Percentiles rank a stretch among this genome's conserved stretches.
phyloP scores from a whole-genome alignment of 208 protist genomes.

The Endotrypanum monterogeii region DNA sequence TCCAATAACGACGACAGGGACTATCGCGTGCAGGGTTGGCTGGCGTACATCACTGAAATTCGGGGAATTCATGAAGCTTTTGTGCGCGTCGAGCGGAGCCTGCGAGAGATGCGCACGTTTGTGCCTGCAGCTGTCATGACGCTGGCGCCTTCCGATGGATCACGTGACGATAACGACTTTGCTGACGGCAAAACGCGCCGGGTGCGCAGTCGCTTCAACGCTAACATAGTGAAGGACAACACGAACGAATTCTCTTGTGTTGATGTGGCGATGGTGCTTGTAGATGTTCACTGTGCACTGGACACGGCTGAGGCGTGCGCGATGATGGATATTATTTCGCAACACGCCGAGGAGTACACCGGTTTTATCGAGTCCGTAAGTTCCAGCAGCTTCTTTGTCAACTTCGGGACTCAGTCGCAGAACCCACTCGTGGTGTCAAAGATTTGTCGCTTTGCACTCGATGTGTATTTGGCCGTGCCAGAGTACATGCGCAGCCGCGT shows the following conservation, averaged over 20 bases:
- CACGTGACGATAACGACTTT: constrained; percentile 13
- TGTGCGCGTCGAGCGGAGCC: constrained; percentile 37
- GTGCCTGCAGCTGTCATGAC: constrained; percentile 52
- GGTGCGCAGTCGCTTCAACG: constrained; percentile 56
- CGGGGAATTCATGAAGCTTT: constrained; percentile 45
- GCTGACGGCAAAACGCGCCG: constrained; percentile 29
- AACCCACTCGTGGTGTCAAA: constrained; percentile 61
- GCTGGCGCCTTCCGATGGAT: constrained; percentile 26
- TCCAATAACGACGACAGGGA: constrained; percentile 31
- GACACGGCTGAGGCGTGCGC: constrained; percentile 25
- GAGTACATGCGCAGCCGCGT: constrained; percentile 37
- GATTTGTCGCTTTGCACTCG: constrained; percentile 62
- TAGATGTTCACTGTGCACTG: constrained; percentile 47
- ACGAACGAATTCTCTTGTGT: constrained; percentile 53
- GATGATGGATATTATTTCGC: constrained; percentile 47
- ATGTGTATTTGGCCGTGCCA: constrained; percentile 41
- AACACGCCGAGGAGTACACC: constrained; percentile 35
- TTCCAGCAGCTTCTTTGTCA: constrained; percentile 55
- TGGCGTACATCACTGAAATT: constrained; percentile 48
- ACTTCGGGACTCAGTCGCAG: constrained; percentile 66
- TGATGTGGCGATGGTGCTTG: constrained; percentile 55
- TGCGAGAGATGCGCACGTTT: constrained; percentile 56
- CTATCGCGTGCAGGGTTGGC: constrained; percentile 25
- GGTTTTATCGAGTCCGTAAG: constrained; percentile 63
- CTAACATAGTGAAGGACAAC: constrained; percentile 67